Evolutionary conservation across 2,329 filamentous ascomycete genomes (phyloP), one percentile per base, ranked within the genome.

Genomic region (Colletotrichum costaricense): DNA sequence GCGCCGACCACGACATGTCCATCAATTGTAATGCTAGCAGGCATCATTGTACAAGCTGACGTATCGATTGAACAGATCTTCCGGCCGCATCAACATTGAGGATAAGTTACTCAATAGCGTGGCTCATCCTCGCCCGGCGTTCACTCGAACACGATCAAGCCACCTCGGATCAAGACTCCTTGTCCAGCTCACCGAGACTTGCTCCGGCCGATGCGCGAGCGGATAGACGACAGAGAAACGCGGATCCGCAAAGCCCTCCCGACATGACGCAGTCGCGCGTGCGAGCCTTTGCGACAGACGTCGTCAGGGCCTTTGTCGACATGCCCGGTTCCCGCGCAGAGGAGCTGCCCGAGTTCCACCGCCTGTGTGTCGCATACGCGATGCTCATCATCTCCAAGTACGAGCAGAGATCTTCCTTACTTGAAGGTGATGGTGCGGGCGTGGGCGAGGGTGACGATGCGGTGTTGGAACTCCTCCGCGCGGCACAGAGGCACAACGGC

Each of bases 91-190:
- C 79, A 1, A 81, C 80, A 76, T 74, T 82, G 54, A 77, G 76
- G 58, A 78, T 82, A 59, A 81, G 80, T 7, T 81, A 82, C 58
- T 77, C 80, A 46, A 78, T 80, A 16, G 81, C 79, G 54, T 82
- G 79, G 67, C 78, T 82, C 16, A 81, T 82, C 35, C 67, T 82
- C 9, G 79, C 79, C 54, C 60, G 71, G 19, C 71, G 71, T 30
- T 60, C 71, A 49, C 67, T 73, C 22, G 71, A 73, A 58, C 67
- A 65, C 28, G 62, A 71, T 22, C 67, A 65, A 30, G 71, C 71
- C 60, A 59, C 60, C 22, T 65, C 71, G 35, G 71, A 73, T 14
- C 67, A 73, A 24, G 71, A 71, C 62, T 73, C 71, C 9, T 38
- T 73, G 14, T 73, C 62, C 14, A 71, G 67, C 46, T 73, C 71